These are phyloP conservation scores for Saccharomycopsis selenospora DNA, from an alignment of 805 yeast genomes.

Conservation along the genomic window DNA sequence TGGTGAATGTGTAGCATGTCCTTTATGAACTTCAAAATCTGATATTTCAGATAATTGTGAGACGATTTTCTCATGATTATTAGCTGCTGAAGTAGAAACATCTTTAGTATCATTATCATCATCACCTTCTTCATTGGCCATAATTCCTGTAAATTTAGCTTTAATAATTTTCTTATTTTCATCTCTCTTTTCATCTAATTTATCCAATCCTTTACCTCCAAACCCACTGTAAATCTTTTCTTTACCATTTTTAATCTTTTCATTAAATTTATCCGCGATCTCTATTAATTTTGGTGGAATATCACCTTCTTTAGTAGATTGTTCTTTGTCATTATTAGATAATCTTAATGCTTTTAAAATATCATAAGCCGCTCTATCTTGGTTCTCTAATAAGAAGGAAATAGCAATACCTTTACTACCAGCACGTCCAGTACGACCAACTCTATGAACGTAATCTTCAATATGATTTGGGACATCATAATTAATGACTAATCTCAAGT, in stretches of 20 bases:
- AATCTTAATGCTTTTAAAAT: conserved; percentile 60
- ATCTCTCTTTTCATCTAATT: conserved; percentile 56
- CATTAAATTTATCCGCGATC: conserved; percentile 49
- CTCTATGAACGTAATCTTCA: conserved; percentile 95
- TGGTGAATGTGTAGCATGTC: conserved; percentile 47
- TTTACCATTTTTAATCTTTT: conserved; percentile 59
- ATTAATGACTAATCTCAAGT: conserved; percentile 71
- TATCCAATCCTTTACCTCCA: conserved; percentile 88
- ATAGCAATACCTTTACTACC: conserved; percentile 69
- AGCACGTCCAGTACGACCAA: conserved; percentile 94
- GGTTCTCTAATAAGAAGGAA: conserved; percentile 58
- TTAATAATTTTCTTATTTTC: conserved; percentile 25
- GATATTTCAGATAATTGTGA: conserved; percentile 19
- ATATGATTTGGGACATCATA: conserved; percentile 78
- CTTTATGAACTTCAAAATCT: conserved; percentile 20
- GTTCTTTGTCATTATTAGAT: conserved; percentile 23
- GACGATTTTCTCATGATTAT: conserved; percentile 13
- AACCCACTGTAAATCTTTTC: conserved; percentile 67
- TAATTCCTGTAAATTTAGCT: conserved; percentile 10
- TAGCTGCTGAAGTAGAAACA: conserved; percentile 20
- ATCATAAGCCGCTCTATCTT: conserved; percentile 60
- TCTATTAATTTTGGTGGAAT: conserved; percentile 41
- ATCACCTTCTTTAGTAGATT: conserved; percentile 41
- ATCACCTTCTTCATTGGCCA: conserved; percentile 21
- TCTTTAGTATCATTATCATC: conserved; percentile 23